A percentile compares a stretch with the other conserved stretches of the same genome.
phyloP scores from a whole-genome alignment of 768 basidiomycete species.

The Agaricus sinodeliciosus region DNA sequence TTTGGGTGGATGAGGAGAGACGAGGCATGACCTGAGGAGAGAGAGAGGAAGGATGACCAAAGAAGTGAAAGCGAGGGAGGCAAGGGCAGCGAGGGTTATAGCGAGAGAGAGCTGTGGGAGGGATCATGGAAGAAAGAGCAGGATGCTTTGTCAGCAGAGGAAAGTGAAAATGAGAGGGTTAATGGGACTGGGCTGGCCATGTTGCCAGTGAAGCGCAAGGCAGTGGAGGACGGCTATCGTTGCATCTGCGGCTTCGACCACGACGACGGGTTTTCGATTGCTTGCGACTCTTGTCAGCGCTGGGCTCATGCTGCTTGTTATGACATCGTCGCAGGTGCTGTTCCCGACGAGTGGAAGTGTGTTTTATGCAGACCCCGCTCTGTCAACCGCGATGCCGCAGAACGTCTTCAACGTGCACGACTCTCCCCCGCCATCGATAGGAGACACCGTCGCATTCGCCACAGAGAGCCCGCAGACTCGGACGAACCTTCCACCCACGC shows the following conservation, averaged over 20 bases:
- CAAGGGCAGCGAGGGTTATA: no score
- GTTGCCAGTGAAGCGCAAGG: slow-evolving; percentile 7
- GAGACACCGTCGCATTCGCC: slow-evolving; percentile 21
- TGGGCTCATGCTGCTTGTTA: slow-evolving; percentile 87
- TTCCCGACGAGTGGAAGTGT: slow-evolving; percentile 75
- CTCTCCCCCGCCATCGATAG: neutral
- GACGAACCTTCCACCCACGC: slow-evolving; percentile 40
- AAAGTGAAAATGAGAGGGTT: neutral
- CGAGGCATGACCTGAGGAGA: no score
- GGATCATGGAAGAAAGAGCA: neutral
- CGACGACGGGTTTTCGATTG: slow-evolving; percentile 83
- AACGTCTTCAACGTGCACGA: slow-evolving; percentile 35
- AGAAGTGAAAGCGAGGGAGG: no score
- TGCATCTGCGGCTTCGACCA: slow-evolving; percentile 72
- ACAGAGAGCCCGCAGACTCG: slow-evolving; percentile 44
- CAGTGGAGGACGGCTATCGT: slow-evolving; percentile 36
- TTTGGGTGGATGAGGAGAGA: no score
- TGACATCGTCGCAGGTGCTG: slow-evolving; percentile 45
- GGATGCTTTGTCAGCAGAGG: neutral
- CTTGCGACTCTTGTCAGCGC: slow-evolving; percentile 73
- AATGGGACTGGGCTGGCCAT: neutral
- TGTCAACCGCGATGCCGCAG: slow-evolving; percentile 39
- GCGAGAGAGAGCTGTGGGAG: no score
- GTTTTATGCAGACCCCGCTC: slow-evolving; percentile 42
- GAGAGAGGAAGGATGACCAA: no score